phyloP scores from a whole-genome alignment of 169 alveolate species.

The Plasmodium gonderi region DNA sequence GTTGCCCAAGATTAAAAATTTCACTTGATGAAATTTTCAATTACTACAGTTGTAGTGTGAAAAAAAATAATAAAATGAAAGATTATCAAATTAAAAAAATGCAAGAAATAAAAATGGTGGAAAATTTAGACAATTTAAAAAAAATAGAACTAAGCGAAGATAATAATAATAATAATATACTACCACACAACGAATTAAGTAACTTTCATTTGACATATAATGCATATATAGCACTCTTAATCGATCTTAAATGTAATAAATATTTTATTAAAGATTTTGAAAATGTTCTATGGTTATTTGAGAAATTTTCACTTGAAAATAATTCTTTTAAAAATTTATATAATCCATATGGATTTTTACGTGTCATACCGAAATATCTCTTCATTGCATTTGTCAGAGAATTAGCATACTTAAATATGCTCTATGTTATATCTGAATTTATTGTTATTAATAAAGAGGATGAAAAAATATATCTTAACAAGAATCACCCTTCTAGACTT shows the following conservation, averaged over 20 bases:
- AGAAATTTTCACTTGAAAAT: constrained; percentile 78
- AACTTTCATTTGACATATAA: constrained; percentile 75
- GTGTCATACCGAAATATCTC: constrained; percentile 80
- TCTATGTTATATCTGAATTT: constrained; percentile 78
- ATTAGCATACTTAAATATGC: constrained; percentile 82
- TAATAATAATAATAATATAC: background rate
- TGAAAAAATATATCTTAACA: constrained; percentile 44
- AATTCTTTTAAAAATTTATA: constrained; percentile 25
- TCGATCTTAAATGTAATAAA: constrained; percentile 73
- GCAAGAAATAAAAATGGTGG: constrained; percentile 60
- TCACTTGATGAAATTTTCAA: constrained; percentile 80
- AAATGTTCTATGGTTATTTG: constrained; percentile 79
- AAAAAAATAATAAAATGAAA: constrained; percentile 36
- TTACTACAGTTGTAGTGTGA: constrained; percentile 65
- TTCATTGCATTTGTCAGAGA: constrained; percentile 84
- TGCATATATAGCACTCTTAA: constrained; percentile 76
- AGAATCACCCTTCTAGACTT: constrained; percentile 84
- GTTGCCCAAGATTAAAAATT: constrained; percentile 81
- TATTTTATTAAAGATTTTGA: constrained; percentile 71
- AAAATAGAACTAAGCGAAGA: constrained; percentile 46
- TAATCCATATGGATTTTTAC: constrained; percentile 60
- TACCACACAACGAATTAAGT: constrained; percentile 32
- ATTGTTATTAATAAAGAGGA: constrained; percentile 72
- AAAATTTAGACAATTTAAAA: constrained; percentile 62
- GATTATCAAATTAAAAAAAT: constrained; percentile 50